Evolutionary conservation across 805 yeast species (phyloP).

Genomic region (Ogataea haglerorum): DNA sequence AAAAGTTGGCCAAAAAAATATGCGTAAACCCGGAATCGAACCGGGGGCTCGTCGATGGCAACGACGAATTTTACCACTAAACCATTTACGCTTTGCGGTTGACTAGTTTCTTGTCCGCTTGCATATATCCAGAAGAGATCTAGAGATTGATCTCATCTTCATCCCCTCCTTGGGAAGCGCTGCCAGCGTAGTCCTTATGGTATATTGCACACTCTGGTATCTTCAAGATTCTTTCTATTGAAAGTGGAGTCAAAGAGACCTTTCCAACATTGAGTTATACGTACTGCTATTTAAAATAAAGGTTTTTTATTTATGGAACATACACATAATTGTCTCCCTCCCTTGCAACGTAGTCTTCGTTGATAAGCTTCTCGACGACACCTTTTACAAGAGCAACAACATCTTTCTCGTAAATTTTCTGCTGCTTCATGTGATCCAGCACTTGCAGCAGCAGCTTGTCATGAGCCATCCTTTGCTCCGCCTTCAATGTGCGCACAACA

Average conservation of each 20-base stretch:
- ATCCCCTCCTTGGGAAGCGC: too few species aligned
- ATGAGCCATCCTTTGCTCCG: slow-evolving; percentile 22
- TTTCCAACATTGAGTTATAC: too few species aligned
- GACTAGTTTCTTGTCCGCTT: neutral
- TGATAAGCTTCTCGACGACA: slow-evolving; percentile 36
- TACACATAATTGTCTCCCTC: slow-evolving; percentile 15
- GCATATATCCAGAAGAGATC: neutral
- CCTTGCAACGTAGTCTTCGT: slow-evolving; percentile 34
- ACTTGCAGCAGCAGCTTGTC: slow-evolving; percentile 33
- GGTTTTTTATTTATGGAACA: slow-evolving; percentile 10
- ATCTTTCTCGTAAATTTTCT: slow-evolving; percentile 2
- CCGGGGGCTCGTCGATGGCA: slow-evolving; percentile 29
- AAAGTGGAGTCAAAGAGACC: too few species aligned
- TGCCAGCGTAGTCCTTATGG: too few species aligned
- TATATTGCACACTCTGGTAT: too few species aligned
- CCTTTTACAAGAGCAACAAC: slow-evolving; percentile 23
- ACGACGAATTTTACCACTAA: slow-evolving; percentile 27
- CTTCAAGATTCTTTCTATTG: too few species aligned
- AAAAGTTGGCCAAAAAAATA: slow-evolving; percentile 1
- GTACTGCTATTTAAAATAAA: neutral
- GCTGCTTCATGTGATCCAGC: slow-evolving; percentile 18
- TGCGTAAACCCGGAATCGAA: slow-evolving; percentile 28
- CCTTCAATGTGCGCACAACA: slow-evolving; percentile 33
- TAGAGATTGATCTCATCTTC: too few species aligned
- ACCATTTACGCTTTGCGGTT: slow-evolving; percentile 20